These are phyloP conservation scores for Arthrobotrys sphaeroides DNA, from an alignment of 2,329 filamentous ascomycete genomes.

Conservation along the genomic window DNA sequence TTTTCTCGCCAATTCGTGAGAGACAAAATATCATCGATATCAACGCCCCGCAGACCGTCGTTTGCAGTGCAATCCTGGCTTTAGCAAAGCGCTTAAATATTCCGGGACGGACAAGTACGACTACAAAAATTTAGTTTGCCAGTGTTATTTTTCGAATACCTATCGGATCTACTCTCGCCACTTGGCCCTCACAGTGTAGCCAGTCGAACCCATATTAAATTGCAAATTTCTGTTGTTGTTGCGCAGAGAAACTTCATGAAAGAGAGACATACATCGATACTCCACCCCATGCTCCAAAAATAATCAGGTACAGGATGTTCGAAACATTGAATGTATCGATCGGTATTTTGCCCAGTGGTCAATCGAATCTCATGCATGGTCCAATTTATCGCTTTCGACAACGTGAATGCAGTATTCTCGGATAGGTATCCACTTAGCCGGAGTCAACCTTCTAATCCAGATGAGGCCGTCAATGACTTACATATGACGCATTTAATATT, in stretches of 20 bases:
- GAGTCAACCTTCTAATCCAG: constrained; percentile 14
- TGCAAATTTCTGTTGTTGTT: not conserved
- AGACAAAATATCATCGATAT: not conserved
- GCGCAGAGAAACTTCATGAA: constrained; percentile 26
- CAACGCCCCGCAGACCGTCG: not conserved
- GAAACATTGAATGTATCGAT: constrained; percentile 51
- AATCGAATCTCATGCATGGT: constrained; percentile 33
- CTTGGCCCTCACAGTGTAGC: constrained; percentile 1
- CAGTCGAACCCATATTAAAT: too few species aligned
- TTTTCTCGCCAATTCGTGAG: constrained; percentile 2
- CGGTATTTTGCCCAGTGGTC: constrained; percentile 12
- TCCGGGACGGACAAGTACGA: not conserved
- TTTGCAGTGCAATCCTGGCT: not conserved
- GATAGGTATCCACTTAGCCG: constrained; percentile 34
- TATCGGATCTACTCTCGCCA: not conserved
- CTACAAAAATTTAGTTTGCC: not conserved
- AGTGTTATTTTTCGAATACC: too few species aligned
- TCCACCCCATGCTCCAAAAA: constrained; percentile 38
- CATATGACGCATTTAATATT: constrained; percentile 50
- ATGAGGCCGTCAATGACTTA: constrained; percentile 36
- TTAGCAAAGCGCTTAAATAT: not conserved
- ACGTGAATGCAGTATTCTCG: constrained; percentile 1
- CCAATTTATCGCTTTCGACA: constrained; percentile 2
- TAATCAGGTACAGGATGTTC: constrained; percentile 42
- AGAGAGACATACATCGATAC: constrained; percentile 11